Evolutionary conservation across 1,284 basidiomycete species (phyloP).

Genomic region (Melampsora abietis-canadensis): DNA sequence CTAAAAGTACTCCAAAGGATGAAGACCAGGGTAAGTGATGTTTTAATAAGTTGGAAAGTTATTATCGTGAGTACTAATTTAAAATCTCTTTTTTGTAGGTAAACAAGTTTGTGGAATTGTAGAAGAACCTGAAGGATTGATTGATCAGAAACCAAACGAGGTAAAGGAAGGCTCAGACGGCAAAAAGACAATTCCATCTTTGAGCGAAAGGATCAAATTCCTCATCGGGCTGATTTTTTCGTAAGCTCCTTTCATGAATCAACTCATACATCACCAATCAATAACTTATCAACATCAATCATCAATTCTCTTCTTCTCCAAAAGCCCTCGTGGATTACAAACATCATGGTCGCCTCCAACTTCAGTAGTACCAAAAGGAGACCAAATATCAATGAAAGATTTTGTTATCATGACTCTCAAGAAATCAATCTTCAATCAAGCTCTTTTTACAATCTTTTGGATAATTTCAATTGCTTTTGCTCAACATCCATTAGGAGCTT

Average conservation of each 20-base stretch:
- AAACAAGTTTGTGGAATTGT: too few species aligned
- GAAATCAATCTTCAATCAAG: slow-evolving; percentile 12
- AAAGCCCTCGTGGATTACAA: slow-evolving; percentile 38
- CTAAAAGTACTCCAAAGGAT: neutral
- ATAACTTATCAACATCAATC: neutral
- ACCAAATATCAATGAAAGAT: neutral
- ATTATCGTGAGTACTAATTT: too few species aligned
- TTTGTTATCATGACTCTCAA: slow-evolving; percentile 5
- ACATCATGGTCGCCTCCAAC: slow-evolving; percentile 31
- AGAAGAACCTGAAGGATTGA: too few species aligned
- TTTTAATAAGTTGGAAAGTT: too few species aligned
- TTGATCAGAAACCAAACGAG: too few species aligned
- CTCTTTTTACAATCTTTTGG: slow-evolving; percentile 13
- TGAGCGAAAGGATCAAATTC: slow-evolving; percentile 32
- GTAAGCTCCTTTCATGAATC: neutral
- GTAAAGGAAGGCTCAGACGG: too few species aligned
- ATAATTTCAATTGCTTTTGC: slow-evolving; percentile 2
- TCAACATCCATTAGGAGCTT: slow-evolving; percentile 17
- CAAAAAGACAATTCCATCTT: neutral
- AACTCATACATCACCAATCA: slow-evolving; percentile 1
- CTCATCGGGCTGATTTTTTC: slow-evolving; percentile 32
- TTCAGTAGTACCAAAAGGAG: slow-evolving; percentile 5
- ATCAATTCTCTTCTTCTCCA: slow-evolving; percentile 4
- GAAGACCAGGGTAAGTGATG: neutral
- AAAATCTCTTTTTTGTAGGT: too few species aligned